Percentiles rank a stretch among this genome's conserved stretches.
These are phyloP conservation scores for Cladosporium sp. DNA, from an alignment of 2,329 filamentous ascomycete genomes.

Conservation along the genomic window DNA sequence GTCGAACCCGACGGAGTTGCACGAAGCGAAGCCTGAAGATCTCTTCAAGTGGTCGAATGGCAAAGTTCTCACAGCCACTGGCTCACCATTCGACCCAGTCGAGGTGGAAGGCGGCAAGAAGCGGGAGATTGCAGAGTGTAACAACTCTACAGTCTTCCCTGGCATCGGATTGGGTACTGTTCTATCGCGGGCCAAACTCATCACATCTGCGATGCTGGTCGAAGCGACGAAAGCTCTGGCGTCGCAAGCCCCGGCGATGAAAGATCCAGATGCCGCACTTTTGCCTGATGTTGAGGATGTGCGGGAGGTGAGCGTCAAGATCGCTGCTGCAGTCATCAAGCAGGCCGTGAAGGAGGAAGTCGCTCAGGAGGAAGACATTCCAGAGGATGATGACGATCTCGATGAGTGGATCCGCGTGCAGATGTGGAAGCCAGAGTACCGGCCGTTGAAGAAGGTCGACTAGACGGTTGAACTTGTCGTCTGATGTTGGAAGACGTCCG, in stretches of 20 bases:
- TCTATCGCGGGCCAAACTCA: conserved; percentile 63
- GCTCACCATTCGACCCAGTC: conserved; percentile 77
- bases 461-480: not conserved
- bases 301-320: conserved; percentile 71
- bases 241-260: conserved; percentile 67
- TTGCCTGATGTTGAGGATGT: conserved; percentile 76
- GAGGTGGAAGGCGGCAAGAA: conserved; percentile 53
- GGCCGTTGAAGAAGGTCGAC: conserved; percentile 59
- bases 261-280: conserved; percentile 64
- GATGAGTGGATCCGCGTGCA: conserved; percentile 74
- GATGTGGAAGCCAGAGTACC: conserved; percentile 76
- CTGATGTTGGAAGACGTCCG: not conserved
- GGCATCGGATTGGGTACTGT: conserved; percentile 81
- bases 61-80: conserved; percentile 76
- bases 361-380: conserved; percentile 65
- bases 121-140: conserved; percentile 74
- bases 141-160: conserved; percentile 83
- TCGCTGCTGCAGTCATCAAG: conserved; percentile 73
- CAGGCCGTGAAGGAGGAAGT: conserved; percentile 69
- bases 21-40: conserved; percentile 78
- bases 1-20: conserved; percentile 80
- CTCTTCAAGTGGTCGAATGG: conserved; percentile 77
- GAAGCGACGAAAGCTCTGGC: conserved; percentile 75
- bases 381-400: conserved; percentile 53
- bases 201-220: conserved; percentile 79